A percentile compares a stretch with the other conserved stretches of the same genome.
phyloP scores from a whole-genome alignment of 257 asterid genomes.

The Penstemon davidsonii region DNA sequence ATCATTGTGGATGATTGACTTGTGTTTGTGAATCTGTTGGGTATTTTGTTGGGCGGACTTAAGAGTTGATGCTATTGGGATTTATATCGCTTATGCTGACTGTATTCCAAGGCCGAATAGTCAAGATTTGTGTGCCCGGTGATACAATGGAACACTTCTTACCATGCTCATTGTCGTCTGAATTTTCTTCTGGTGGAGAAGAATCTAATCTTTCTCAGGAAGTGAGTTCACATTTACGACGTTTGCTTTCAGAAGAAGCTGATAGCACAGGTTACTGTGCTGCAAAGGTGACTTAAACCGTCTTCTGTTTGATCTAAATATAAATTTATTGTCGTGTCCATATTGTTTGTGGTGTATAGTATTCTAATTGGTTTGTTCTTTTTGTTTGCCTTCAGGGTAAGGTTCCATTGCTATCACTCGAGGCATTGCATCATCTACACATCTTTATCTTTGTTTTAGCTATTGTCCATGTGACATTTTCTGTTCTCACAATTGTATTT shows the following conservation, averaged over 20 bases:
- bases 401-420: slow-evolving; percentile 74
- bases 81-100: slow-evolving; percentile 75
- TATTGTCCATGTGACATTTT: slow-evolving; percentile 76
- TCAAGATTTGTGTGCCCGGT: slow-evolving; percentile 52
- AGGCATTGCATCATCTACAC: slow-evolving; percentile 78
- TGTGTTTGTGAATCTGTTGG: slow-evolving; percentile 29
- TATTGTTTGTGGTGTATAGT: neutral
- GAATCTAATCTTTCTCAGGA: slow-evolving; percentile 28
- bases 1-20: slow-evolving; percentile 15
- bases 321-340: slow-evolving; percentile 1
- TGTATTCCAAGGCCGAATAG: slow-evolving; percentile 62
- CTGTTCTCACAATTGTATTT: slow-evolving; percentile 70
- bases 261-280: slow-evolving; percentile 47
- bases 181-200: slow-evolving; percentile 28
- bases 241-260: slow-evolving; percentile 57
- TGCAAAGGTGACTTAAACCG: slow-evolving; percentile 44
- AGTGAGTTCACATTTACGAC: slow-evolving; percentile 37
- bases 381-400: slow-evolving; percentile 43
- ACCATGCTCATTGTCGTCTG: slow-evolving; percentile 49
- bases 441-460: slow-evolving; percentile 86
- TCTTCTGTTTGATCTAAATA: slow-evolving; percentile 5
- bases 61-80: slow-evolving; percentile 84
- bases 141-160: slow-evolving; percentile 44
- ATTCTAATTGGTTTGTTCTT: slow-evolving; percentile 2
- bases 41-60: slow-evolving; percentile 25